Conservation (phyloP, 768 basidiomycete species). For the Suillus hirtellus region DNA sequence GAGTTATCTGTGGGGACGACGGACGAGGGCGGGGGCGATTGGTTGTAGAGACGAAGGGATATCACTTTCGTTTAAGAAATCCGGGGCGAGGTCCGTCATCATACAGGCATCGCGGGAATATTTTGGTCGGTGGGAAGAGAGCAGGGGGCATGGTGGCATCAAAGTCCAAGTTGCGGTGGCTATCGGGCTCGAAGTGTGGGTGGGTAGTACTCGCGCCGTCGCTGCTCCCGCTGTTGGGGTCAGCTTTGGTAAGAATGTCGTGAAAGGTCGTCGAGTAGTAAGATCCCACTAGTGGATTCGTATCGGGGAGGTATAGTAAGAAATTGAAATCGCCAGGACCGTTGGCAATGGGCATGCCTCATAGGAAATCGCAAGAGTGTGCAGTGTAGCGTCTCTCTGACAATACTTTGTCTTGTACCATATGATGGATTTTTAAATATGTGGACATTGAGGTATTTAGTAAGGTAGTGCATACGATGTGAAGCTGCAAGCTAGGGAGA, state of each 20-base stretch:
- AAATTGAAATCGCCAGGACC: neutral
- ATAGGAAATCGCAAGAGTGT: no score
- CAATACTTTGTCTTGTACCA: no score
- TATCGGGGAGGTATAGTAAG: slow-evolving; percentile 1
- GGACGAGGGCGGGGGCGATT: neutral
- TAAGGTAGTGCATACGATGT: no score
- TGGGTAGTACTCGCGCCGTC: neutral
- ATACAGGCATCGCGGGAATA: no score
- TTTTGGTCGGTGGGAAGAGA: neutral
- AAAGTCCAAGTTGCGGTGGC: neutral
- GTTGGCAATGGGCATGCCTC: no score
- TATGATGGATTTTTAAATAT: no score
- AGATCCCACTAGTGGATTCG: neutral
- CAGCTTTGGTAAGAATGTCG: slow-evolving; percentile 1
- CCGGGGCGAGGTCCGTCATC: neutral
- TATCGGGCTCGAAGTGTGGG: neutral
- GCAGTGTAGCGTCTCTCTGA: no score
- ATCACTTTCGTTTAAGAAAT: neutral
- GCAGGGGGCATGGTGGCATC: neutral
- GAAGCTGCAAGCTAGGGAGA: no score
- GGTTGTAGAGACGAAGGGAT: neutral
- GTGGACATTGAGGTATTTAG: no score
- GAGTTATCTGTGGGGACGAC: slow-evolving; percentile 3
- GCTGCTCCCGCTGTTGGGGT: neutral
- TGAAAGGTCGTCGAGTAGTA: slow-evolving; percentile 4